phyloP scores from a whole-genome alignment of 2,329 filamentous ascomycete species.

The Gaeumannomyces sp. region DNA sequence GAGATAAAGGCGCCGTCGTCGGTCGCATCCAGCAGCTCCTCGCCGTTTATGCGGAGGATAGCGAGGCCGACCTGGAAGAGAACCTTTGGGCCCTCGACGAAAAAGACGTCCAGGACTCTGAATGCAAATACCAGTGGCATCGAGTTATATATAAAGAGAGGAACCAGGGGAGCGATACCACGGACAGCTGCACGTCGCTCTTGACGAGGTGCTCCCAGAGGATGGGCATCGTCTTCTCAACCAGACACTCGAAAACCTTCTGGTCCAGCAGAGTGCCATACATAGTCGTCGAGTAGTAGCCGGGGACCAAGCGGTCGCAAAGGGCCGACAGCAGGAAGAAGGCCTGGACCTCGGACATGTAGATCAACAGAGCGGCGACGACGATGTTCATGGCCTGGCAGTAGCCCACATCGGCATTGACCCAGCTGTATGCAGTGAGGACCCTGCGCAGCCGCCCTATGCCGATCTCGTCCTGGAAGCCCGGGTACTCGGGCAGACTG shows the following conservation, averaged over 20 bases:
- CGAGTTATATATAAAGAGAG: constrained; percentile 95
- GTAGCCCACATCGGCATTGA: constrained; percentile 90
- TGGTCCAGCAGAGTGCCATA: constrained; percentile 96
- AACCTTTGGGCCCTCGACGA: constrained; percentile 94
- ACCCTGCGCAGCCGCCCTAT: constrained; percentile 86
- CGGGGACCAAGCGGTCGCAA: constrained; percentile 87
- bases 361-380: constrained; percentile 94
- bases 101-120: constrained; percentile 93
- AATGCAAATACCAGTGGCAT: constrained; percentile 99
- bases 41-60: constrained; percentile 95
- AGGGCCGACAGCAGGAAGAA: constrained; percentile 90
- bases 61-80: constrained; percentile 94
- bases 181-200: constrained; percentile 92
- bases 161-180: constrained; percentile 97
- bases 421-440: constrained; percentile 96
- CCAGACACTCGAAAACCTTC: constrained; percentile 92
- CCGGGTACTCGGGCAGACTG: constrained; percentile 92
- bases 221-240: constrained; percentile 98
- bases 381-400: constrained; percentile 99
- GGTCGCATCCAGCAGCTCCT: constrained; percentile 85
- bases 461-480: constrained; percentile 93
- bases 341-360: constrained; percentile 93
- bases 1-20: constrained; percentile 98
- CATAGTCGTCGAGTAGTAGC: constrained; percentile 99
- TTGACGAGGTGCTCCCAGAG: constrained; percentile 98